Evolutionary conservation across 805 yeast genomes (phyloP).

Genomic region (Novakomyces olei): DNA sequence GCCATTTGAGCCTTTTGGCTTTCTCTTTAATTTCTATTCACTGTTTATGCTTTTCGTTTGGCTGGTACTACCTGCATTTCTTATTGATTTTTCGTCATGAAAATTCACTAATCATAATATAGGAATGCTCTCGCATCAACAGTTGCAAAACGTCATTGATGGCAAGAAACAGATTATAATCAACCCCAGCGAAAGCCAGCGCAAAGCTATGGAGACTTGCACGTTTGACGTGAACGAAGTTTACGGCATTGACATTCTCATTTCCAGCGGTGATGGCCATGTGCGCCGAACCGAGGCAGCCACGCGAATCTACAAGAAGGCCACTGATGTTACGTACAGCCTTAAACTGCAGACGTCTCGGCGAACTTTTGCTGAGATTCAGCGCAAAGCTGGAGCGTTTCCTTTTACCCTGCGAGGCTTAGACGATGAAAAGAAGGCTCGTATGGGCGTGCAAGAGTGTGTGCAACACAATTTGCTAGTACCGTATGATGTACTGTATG

Average conservation of each 20-base stretch:
- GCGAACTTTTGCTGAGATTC: constrained; percentile 41
- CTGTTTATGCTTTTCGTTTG: no score
- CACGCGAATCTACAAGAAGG: constrained; percentile 51
- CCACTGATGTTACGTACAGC: constrained; percentile 38
- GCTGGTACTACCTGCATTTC: no score
- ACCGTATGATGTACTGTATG: constrained; percentile 47
- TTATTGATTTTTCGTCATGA: no score
- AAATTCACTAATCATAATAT: no score
- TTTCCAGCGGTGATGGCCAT: constrained; percentile 43
- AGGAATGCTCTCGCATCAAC: constrained; percentile 34
- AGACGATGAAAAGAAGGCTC: constrained; percentile 46
- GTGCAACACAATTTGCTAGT: constrained; percentile 40
- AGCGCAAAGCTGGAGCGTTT: constrained; percentile 41
- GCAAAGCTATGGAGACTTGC: constrained; percentile 35
- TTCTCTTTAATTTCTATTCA: no score
- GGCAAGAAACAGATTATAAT: constrained; percentile 58
- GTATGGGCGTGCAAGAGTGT: constrained; percentile 56
- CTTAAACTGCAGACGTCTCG: constrained; percentile 54
- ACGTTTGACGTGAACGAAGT: constrained; percentile 58
- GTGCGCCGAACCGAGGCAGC: constrained; percentile 28
- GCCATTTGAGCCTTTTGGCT: no score
- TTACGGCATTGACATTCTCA: constrained; percentile 49
- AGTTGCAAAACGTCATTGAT: constrained; percentile 40
- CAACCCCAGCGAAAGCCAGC: constrained; percentile 51
- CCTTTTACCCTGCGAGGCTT: constrained; percentile 47